Base-by-base conservation (phyloP, 768 basidiomycete genomes). In the Boletus reticuloceps region DNA sequence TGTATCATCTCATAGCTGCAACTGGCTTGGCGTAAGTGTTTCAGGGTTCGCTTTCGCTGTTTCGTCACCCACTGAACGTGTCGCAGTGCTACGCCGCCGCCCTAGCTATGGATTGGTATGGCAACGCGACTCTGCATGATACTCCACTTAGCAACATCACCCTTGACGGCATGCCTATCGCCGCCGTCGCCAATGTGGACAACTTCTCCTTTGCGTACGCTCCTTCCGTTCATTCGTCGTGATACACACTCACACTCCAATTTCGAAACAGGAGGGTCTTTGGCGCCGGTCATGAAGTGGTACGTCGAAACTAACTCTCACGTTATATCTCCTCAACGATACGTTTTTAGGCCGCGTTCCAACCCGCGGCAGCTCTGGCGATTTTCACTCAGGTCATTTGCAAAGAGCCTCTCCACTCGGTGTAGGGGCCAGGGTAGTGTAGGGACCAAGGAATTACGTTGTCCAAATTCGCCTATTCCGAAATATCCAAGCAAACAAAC, bases 201-300 rank as follows among this genome's bases (percentile, higher is more conserved):
- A 83, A 84, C 54, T 86, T 86, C 63, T 74, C 81, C 0, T 88
- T 87, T 65, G 86, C 83, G 84, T 85, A 54, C 61, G 84, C 78
- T 22, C n/a, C 34, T 13, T 34, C 36, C 22, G 13, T 44, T 25
- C 1, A 1, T 2, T 31, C n/a, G 27, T 25, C 12, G 10, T 25
- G 4, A 31, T 20, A 19, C 16, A 20, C 3, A 11, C 36, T 38
- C n/a, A 50, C 31, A 16, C 39, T 27, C 11, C 20, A 16, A 27
- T 51, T 6, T 38, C 17, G 34, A 19, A 17, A 29, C 42, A 84
- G 84, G 56, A 74, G 83, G 11, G 77, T 87, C 1, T 85, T 73
- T 63, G 74, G 64, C 56, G 71, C 84, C 6, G 85, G 85, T 10
- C 86, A 87, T 59, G 80, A 84, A 77, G 78, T 85, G 62, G 85